These are phyloP conservation scores for Durotheca rogersii DNA, from an alignment of 495 filamentous ascomycete species.

Conservation along the genomic window DNA sequence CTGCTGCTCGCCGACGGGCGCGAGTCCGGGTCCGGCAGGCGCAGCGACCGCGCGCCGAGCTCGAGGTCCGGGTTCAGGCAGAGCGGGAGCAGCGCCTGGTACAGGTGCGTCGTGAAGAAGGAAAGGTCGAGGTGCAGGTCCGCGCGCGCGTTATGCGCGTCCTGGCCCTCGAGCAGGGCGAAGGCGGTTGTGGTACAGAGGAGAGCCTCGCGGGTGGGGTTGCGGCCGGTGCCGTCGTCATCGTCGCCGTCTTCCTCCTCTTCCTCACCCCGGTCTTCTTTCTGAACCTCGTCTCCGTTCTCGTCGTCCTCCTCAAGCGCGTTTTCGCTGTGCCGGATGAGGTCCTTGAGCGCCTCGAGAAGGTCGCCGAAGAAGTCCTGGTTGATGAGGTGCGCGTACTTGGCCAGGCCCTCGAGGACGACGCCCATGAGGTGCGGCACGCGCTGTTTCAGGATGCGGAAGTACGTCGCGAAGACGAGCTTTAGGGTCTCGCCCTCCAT, in stretches of 20 bases:
- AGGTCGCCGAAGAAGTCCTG: constrained; percentile 97
- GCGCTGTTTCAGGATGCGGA: constrained; percentile 84
- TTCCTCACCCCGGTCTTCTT: constrained; percentile 43
- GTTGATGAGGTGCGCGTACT: constrained; percentile 93
- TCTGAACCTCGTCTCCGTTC: constrained; percentile 58
- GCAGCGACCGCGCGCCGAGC: constrained; percentile 74
- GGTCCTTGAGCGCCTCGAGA: constrained; percentile 87
- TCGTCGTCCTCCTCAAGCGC: constrained; percentile 43
- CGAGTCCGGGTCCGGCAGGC: constrained; percentile 78
- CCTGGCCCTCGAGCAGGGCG: constrained; percentile 87
- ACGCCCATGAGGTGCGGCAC: constrained; percentile 84
- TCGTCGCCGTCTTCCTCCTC: constrained; percentile 41
- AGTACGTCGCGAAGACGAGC: constrained; percentile 91
- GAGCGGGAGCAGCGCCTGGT: constrained; percentile 74
- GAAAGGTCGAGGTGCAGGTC: constrained; percentile 82
- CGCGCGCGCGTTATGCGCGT: constrained; percentile 63
- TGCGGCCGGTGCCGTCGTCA: constrained; percentile 51
- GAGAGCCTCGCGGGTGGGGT: constrained; percentile 80
- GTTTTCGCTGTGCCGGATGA: constrained; percentile 73
- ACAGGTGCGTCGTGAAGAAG: constrained; percentile 93
- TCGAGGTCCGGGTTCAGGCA: constrained; percentile 84
- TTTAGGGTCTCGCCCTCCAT: constrained; percentile 95
- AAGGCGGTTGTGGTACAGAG: constrained; percentile 92
- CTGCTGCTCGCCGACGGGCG: no score
- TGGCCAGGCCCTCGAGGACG: constrained; percentile 84